Conservation (phyloP, 176 grass and related monocot species). For the Poa annua region DNA sequence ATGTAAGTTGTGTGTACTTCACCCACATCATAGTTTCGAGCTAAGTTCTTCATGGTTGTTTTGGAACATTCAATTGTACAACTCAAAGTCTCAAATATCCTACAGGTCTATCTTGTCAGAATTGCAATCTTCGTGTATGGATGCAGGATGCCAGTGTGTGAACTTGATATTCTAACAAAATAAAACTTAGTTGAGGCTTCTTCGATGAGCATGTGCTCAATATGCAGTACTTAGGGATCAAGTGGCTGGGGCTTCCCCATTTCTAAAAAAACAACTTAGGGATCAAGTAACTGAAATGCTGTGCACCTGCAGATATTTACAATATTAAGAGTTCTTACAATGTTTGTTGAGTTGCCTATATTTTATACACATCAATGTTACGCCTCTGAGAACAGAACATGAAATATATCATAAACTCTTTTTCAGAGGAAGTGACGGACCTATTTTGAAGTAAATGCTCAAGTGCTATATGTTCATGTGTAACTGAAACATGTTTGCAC, state of each 20-base stretch:
- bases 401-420: background rate
- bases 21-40: constrained; percentile 31
- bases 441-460: background rate
- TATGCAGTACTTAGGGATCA: background rate
- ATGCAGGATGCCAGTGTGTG: constrained; percentile 8
- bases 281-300: background rate
- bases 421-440: background rate
- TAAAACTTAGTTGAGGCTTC: background rate
- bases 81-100: background rate
- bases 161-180: background rate
- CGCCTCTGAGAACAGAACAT: background rate
- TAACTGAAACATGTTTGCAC: background rate
- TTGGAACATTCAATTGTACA: background rate
- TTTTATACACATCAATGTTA: constrained; percentile 5
- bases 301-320: background rate
- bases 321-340: background rate
- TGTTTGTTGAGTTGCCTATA: background rate
- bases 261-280: background rate
- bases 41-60: constrained; percentile 16
- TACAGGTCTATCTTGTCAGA: background rate
- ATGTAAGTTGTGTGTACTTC: constrained; percentile 37
- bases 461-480: background rate
- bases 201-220: background rate
- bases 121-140: background rate
- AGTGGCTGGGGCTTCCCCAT: background rate